A percentile compares a stretch with the other conserved stretches of the same genome.
phyloP scores from a whole-genome alignment of 495 filamentous ascomycete genomes.

The Talaromyces adpressus region DNA sequence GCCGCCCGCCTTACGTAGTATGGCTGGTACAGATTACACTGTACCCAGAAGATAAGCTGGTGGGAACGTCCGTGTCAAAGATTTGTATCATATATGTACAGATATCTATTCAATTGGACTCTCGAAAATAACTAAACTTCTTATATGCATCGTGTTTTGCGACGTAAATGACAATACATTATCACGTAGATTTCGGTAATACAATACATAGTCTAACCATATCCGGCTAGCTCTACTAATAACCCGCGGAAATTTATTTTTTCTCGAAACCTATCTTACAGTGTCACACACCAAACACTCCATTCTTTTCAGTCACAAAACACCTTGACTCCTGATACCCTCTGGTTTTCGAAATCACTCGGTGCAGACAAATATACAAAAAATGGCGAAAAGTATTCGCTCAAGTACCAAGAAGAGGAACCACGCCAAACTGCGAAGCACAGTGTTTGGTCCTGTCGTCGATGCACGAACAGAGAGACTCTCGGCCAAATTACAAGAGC shows the following conservation, averaged over 20 bases:
- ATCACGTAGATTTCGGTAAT: neutral
- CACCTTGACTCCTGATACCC: neutral
- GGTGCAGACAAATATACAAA: neutral
- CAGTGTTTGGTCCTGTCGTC: conserved; percentile 74
- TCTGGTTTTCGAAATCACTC: neutral
- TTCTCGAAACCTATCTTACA: neutral
- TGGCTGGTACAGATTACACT: neutral
- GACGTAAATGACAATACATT: neutral
- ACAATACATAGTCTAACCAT: neutral
- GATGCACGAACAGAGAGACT: conserved; percentile 68
- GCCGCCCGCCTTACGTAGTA: neutral
- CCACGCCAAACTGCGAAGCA: conserved; percentile 63
- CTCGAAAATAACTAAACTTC: neutral
- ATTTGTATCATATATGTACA: neutral
- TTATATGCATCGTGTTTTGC: neutral
- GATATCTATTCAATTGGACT: neutral
- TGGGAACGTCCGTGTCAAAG: neutral
- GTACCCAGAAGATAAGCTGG: neutral
- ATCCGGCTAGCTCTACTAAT: neutral
- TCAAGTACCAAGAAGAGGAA: conserved; percentile 72
- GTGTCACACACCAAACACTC: neutral
- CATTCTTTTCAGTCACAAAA: neutral
- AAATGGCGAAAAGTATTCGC: conserved; percentile 79
- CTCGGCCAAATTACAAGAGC: conserved; percentile 69
- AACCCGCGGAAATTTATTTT: neutral